Percentiles rank a stretch among this genome's conserved stretches.
Evolutionary conservation across 495 filamentous ascomycete species (phyloP).

Genomic region (Penicillium taxi): DNA sequence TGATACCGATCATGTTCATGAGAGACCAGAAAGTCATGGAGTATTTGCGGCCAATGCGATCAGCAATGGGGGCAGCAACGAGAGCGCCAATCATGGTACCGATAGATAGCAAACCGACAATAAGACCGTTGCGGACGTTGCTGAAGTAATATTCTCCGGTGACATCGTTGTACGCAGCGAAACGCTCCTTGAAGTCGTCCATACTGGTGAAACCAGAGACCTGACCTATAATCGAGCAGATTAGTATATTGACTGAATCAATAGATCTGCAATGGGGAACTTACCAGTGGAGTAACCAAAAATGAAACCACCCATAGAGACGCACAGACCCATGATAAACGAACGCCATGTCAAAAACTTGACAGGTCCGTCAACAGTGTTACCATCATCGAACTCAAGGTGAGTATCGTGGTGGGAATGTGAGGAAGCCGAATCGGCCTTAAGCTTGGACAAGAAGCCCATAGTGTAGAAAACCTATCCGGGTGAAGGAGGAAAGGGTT

Average conservation of each 20-base stretch:
- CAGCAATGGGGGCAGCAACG: slow-evolving; percentile 49
- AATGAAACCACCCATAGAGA: slow-evolving; percentile 67
- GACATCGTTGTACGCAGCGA: slow-evolving; percentile 30
- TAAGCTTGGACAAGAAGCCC: slow-evolving; percentile 31
- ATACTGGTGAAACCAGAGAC: slow-evolving; percentile 57
- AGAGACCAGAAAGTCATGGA: slow-evolving; percentile 50
- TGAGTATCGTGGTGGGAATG: slow-evolving; percentile 30
- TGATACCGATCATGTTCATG: slow-evolving; percentile 59
- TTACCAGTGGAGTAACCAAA: slow-evolving; percentile 65
- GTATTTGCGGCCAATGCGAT: slow-evolving; percentile 45
- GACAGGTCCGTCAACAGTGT: slow-evolving; percentile 41
- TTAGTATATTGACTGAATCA: neutral
- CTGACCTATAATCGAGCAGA: slow-evolving; percentile 29
- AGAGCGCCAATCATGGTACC: slow-evolving; percentile 65
- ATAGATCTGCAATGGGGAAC: slow-evolving; percentile 10
- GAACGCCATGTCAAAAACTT: slow-evolving; percentile 43
- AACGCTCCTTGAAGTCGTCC: slow-evolving; percentile 42
- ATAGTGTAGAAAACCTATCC: slow-evolving; percentile 21
- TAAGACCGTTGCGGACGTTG: slow-evolving; percentile 49
- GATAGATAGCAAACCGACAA: slow-evolving; percentile 54
- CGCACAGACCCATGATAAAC: slow-evolving; percentile 44
- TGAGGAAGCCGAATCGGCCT: slow-evolving; percentile 24
- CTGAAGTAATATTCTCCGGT: slow-evolving; percentile 40
- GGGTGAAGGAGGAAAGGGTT: neutral
- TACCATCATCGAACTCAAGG: slow-evolving; percentile 33